These are phyloP conservation scores for Colletotrichum sp. DNA, from an alignment of 2,329 filamentous ascomycete species.

Conservation along the genomic window DNA sequence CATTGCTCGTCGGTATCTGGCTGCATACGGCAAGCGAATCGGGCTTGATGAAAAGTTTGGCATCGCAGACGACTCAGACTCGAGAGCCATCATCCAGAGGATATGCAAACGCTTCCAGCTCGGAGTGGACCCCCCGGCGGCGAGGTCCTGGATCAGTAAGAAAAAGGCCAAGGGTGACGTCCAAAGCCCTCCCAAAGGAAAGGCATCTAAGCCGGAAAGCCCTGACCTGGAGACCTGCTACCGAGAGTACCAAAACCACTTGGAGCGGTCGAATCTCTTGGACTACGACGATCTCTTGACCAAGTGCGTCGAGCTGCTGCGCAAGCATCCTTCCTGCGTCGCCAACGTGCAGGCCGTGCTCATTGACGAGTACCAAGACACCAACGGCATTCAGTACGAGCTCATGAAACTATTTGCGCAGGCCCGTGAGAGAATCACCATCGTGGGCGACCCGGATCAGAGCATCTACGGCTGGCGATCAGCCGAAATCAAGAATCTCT, in stretches of 20 bases:
- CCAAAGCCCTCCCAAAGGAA: slow-evolving; percentile 27
- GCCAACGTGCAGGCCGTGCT: slow-evolving; percentile 89
- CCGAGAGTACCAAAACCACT: slow-evolving; percentile 77
- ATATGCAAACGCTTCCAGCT: slow-evolving; percentile 79
- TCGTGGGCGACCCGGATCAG: slow-evolving; percentile 96
- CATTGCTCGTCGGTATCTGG: slow-evolving; percentile 84
- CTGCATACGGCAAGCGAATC: slow-evolving; percentile 83
- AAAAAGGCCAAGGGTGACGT: slow-evolving; percentile 63
- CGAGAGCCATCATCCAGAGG: slow-evolving; percentile 77
- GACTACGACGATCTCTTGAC: slow-evolving; percentile 95
- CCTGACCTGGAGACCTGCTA: slow-evolving; percentile 73
- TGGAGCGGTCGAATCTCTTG: slow-evolving; percentile 79
- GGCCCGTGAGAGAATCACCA: slow-evolving; percentile 77
- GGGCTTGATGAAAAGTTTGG: slow-evolving; percentile 84
- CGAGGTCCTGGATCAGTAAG: slow-evolving; percentile 79
- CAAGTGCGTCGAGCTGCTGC: slow-evolving; percentile 80
- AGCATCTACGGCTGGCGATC: slow-evolving; percentile 97
- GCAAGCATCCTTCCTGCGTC: slow-evolving; percentile 77
- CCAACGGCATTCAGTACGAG: slow-evolving; percentile 93
- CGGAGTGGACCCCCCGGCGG: slow-evolving; percentile 71
- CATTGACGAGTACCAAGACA: slow-evolving; percentile 98
- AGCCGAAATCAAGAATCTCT: slow-evolving; percentile 88
- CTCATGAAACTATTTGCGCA: slow-evolving; percentile 89
- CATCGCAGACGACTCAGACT: slow-evolving; percentile 87
- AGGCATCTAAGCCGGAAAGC: slow-evolving; percentile 42